phyloP scores from a whole-genome alignment of 2,329 filamentous ascomycete genomes.

The Trichoderma guizhouense region DNA sequence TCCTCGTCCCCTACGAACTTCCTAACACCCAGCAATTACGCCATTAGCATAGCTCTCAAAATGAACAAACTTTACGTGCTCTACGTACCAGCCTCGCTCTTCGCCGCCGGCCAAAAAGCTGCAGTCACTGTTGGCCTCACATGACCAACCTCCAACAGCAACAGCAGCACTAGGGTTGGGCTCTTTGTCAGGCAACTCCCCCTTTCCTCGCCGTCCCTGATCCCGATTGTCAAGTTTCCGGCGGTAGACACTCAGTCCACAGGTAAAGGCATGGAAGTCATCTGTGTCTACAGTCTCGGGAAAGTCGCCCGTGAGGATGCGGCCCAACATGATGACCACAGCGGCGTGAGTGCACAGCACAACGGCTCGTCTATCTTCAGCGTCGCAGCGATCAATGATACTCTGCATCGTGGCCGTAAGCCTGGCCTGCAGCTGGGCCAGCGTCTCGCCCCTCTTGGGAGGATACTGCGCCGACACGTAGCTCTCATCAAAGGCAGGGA shows the following conservation, averaged over 20 bases:
- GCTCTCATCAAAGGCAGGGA: slow-evolving; percentile 57
- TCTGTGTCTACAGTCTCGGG: slow-evolving; percentile 68
- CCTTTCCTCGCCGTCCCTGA: not conserved
- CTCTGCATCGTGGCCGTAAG: slow-evolving; percentile 65
- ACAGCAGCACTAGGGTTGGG: slow-evolving; percentile 26
- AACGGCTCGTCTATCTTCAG: slow-evolving; percentile 64
- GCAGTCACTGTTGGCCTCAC: slow-evolving; percentile 78
- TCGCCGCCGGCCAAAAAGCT: slow-evolving; percentile 74
- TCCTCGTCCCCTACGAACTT: slow-evolving; percentile 56
- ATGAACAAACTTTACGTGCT: not conserved
- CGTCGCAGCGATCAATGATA: slow-evolving; percentile 71
- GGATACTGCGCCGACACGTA: slow-evolving; percentile 67
- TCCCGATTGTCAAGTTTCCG: slow-evolving; percentile 25
- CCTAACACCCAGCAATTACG: slow-evolving; percentile 41
- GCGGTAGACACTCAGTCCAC: slow-evolving; percentile 67
- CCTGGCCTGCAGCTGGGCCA: slow-evolving; percentile 75
- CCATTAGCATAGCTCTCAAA: not conserved
- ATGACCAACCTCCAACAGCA: slow-evolving; percentile 73
- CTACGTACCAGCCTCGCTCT: slow-evolving; percentile 79
- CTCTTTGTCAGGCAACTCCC: not conserved
- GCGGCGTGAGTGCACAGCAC: slow-evolving; percentile 89
- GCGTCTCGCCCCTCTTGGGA: slow-evolving; percentile 69
- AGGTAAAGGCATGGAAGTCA: slow-evolving; percentile 84
- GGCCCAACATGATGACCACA: slow-evolving; percentile 79
- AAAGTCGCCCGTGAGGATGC: slow-evolving; percentile 74